phyloP scores from a whole-genome alignment of 2,329 filamentous ascomycete genomes.

The Emmonsiellopsis sp. region DNA sequence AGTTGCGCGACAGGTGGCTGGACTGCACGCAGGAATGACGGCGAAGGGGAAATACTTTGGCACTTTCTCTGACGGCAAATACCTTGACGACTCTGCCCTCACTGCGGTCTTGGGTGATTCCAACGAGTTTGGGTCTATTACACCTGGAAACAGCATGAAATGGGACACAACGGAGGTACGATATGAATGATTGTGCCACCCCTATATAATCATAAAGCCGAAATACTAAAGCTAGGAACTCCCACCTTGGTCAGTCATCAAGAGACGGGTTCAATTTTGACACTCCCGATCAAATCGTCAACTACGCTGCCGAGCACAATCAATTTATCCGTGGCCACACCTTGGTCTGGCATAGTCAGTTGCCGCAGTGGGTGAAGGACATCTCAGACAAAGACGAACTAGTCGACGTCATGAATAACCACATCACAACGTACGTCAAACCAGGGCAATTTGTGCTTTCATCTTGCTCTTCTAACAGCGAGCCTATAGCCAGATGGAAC shows the following conservation, averaged over 20 bases:
- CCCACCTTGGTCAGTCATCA: background rate
- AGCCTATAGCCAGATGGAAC: conserved; percentile 18
- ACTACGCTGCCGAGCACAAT: conserved; percentile 33
- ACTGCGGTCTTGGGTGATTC: conserved; percentile 48
- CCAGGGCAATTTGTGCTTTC: too few relatives aligned
- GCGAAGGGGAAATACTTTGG: background rate
- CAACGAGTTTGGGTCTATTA: conserved; percentile 54
- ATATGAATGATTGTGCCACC: background rate
- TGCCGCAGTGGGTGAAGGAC: conserved; percentile 46
- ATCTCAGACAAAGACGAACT: conserved; percentile 44
- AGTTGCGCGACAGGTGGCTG: background rate
- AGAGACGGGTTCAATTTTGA: background rate
- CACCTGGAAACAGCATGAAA: conserved; percentile 63
- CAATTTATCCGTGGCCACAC: conserved; percentile 58
- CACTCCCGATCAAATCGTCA: conserved; percentile 26
- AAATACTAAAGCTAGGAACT: background rate
- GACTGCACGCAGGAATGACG: background rate
- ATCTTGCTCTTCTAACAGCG: background rate
- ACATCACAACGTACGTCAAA: conserved; percentile 53
- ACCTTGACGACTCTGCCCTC: background rate
- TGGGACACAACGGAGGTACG: conserved; percentile 50
- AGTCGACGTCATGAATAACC: conserved; percentile 48
- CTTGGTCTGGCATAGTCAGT: conserved; percentile 30
- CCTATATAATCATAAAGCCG: background rate
- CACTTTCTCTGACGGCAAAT: background rate